Evolutionary conservation across 495 filamentous ascomycete genomes (phyloP).

Genomic region (Aspergillus ellipticus): DNA sequence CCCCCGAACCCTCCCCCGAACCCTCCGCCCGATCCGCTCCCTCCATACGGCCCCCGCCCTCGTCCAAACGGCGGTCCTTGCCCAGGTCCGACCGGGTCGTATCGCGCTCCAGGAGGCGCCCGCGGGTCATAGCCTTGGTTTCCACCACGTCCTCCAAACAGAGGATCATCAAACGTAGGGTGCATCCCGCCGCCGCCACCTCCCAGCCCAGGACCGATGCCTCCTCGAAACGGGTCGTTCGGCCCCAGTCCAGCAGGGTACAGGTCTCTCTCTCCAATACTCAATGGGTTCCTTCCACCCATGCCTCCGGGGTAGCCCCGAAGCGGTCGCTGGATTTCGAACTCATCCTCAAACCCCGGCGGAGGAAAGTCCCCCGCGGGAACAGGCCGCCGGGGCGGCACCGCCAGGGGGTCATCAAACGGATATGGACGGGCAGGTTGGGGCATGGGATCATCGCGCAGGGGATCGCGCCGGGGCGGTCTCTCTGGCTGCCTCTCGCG

Average conservation of each 20-base stretch:
- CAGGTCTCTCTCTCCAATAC: slow-evolving; percentile 78
- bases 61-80: slow-evolving; percentile 43
- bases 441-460: slow-evolving; percentile 49
- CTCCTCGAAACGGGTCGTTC: slow-evolving; percentile 70
- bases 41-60: slow-evolving; percentile 40
- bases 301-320: slow-evolving; percentile 45
- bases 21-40: slow-evolving; percentile 42
- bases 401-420: slow-evolving; percentile 64
- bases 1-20: slow-evolving; percentile 62
- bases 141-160: slow-evolving; percentile 67
- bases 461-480: slow-evolving; percentile 44
- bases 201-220: slow-evolving; percentile 53
- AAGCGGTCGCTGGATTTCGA: slow-evolving; percentile 70
- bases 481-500: slow-evolving; percentile 30
- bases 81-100: slow-evolving; percentile 84
- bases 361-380: slow-evolving; percentile 78
- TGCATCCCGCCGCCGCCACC: slow-evolving; percentile 74
- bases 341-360: slow-evolving; percentile 92
- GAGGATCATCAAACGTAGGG: slow-evolving; percentile 88
- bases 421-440: slow-evolving; percentile 62
- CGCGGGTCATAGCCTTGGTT: slow-evolving; percentile 41
- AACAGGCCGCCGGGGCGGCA: slow-evolving; percentile 57
- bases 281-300: slow-evolving; percentile 54
- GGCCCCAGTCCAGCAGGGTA: slow-evolving; percentile 86
- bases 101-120: slow-evolving; percentile 57